phyloP scores from a whole-genome alignment of 2,329 filamentous ascomycete genomes.

The Hymenoscyphus occultus region DNA sequence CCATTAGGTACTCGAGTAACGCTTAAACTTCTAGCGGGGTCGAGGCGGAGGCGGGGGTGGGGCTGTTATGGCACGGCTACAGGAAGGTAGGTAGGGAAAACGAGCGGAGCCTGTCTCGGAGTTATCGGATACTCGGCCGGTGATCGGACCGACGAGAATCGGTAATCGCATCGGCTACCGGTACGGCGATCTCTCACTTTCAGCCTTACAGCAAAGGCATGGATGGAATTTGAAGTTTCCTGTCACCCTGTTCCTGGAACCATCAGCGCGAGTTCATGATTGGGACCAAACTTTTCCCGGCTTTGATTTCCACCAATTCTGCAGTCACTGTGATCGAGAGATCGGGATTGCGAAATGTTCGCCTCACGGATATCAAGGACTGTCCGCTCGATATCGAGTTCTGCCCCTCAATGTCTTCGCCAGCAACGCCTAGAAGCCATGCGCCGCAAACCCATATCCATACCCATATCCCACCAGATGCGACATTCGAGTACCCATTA shows the following conservation, averaged over 20 bases:
- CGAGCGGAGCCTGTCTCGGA: no score
- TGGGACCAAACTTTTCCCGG: not conserved
- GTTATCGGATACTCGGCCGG: no score
- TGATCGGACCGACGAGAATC: no score
- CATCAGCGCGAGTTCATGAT: not conserved
- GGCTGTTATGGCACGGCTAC: no score
- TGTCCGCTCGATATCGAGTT: conserved; percentile 23
- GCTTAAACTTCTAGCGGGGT: no score
- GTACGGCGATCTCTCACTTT: no score
- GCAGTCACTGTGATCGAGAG: not conserved
- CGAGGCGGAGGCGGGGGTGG: no score
- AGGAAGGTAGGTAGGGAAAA: no score
- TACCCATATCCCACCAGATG: conserved; percentile 26
- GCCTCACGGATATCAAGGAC: conserved; percentile 24
- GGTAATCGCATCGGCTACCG: no score
- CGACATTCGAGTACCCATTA: conserved; percentile 31
- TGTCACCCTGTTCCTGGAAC: not conserved
- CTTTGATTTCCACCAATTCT: not conserved
- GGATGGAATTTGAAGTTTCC: not conserved
- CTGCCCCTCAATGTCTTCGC: conserved; percentile 30
- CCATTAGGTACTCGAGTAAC: no score
- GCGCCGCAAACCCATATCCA: conserved; percentile 17
- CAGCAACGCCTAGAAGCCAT: conserved; percentile 26
- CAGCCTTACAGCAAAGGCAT: no score
- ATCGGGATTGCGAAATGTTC: conserved; percentile 26